Evolutionary conservation across 192 early-diverging fungal genomes (phyloP), one percentile per base, ranked within the genome.

Genomic region (Bifiguratus adelaidae): DNA sequence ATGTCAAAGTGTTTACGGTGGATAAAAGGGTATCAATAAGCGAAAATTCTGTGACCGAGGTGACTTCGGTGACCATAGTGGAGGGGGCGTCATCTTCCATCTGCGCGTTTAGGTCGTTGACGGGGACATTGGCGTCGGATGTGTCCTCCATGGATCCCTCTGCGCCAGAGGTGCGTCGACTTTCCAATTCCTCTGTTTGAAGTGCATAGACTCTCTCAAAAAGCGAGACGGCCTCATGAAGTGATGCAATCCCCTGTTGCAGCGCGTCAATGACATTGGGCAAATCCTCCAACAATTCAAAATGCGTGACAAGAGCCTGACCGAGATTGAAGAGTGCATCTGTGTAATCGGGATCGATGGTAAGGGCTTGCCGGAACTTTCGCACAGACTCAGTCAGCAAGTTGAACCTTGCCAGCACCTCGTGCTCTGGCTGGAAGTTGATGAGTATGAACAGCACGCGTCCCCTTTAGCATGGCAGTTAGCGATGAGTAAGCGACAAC

Each of bases 251-350:
- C 7, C 59, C 65, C 11, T 61, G 58, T 0, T 29, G 23, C 19
- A 71, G 60, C 7, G 60, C 65, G 16, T 70, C 69, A 25, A 68
- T 68, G 8, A 70, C 62, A 9, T 67, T 76, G 19, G 60, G 61
- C 15, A 67, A 50, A 26, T 70, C 69, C 47, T 70, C 60, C 27
- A 68, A 46, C 8, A 75, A 48, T 45, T 83, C 80, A 1, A 81
- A 71, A 16, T 61, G 56, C 8, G 73, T 70, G 19, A 68, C 60
- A 29, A 84, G 38, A 0, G 82, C 82, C 54, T 83, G 82, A 4
- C 72, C 80, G 26, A 84, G 58, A 44, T 85, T 87, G 53, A 82
- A 85, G 28, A 78, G 59, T 0, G 63, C 63, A 46, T 86, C 84
- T 3, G 76, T 65, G 41, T 83, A 81, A 35, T 61, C 56, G 2